A percentile compares a stretch with the other conserved stretches of the same genome.
Evolutionary conservation across 345 rosid genomes (phyloP).

Genomic region (Dovyalis caffra): DNA sequence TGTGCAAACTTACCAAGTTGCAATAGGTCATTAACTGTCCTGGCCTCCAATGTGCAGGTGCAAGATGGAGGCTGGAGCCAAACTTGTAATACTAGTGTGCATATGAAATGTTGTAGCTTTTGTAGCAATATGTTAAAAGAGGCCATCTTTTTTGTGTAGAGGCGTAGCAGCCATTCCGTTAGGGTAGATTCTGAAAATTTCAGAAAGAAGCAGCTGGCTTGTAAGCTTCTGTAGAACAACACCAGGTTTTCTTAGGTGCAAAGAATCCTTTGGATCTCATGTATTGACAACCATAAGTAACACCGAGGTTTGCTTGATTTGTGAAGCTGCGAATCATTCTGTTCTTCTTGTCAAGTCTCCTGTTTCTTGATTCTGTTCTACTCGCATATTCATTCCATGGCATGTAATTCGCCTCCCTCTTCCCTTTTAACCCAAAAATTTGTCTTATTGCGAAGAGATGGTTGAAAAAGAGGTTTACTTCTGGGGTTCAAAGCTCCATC

Average conservation of each 20-base stretch:
- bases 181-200: not conserved
- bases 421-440: too few species aligned
- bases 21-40: not conserved
- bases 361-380: not conserved
- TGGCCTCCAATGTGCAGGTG: not conserved
- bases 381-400: too few species aligned
- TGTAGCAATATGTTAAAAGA: constrained; percentile 1
- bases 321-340: not conserved
- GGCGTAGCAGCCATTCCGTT: not conserved
- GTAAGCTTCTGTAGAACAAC: not conserved
- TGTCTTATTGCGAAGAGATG: too few species aligned
- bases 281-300: not conserved
- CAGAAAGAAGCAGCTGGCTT: not conserved
- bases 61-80: not conserved
- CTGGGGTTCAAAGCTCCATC: too few species aligned
- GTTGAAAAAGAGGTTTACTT: too few species aligned
- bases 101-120: constrained; percentile 16
- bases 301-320: not conserved
- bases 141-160: not conserved
- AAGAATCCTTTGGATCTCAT: not conserved
- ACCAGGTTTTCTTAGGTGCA: not conserved
- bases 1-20: not conserved
- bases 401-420: too few species aligned
- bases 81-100: constrained; percentile 16
- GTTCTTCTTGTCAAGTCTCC: not conserved